Conservation (phyloP, 2,329 filamentous ascomycete genomes). For the Diaporthe batatas region DNA sequence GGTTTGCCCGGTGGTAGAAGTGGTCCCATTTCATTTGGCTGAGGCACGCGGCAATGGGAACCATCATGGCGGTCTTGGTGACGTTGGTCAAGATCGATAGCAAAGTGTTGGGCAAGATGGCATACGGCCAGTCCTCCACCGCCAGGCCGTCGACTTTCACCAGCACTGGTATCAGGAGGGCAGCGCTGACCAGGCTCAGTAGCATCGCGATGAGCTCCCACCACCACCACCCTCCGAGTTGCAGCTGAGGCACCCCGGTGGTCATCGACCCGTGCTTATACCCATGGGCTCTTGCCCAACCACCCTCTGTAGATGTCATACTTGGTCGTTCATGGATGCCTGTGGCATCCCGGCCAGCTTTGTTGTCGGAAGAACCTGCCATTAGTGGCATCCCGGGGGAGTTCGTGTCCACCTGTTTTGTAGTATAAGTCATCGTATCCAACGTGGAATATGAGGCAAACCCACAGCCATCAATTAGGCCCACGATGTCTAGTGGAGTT, state of each 20-base stretch:
- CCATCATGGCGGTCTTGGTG: constrained; percentile 16
- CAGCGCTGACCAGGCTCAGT: not conserved
- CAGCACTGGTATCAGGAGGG: not conserved
- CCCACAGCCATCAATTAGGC: not conserved
- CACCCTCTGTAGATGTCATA: not conserved
- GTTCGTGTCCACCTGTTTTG: not conserved
- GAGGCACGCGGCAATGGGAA: not conserved
- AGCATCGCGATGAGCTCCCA: not conserved
- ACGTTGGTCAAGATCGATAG: constrained; percentile 4
- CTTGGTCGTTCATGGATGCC: not conserved
- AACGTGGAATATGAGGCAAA: not conserved
- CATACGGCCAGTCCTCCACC: not conserved
- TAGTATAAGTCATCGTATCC: not conserved
- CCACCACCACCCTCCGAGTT: constrained; percentile 21
- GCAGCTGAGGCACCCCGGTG: not conserved
- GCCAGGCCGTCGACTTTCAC: not conserved
- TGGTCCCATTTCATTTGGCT: constrained; percentile 8
- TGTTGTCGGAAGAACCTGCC: not conserved
- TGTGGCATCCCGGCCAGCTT: not conserved
- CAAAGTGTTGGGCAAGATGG: not conserved
- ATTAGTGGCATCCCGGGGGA: not conserved
- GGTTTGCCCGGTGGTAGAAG: not conserved
- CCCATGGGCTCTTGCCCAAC: not conserved
- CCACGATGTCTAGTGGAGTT: not conserved
- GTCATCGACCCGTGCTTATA: not conserved